Conservation (phyloP, 2,329 filamentous ascomycete genomes). For the Rachicladosporium sp. region DNA sequence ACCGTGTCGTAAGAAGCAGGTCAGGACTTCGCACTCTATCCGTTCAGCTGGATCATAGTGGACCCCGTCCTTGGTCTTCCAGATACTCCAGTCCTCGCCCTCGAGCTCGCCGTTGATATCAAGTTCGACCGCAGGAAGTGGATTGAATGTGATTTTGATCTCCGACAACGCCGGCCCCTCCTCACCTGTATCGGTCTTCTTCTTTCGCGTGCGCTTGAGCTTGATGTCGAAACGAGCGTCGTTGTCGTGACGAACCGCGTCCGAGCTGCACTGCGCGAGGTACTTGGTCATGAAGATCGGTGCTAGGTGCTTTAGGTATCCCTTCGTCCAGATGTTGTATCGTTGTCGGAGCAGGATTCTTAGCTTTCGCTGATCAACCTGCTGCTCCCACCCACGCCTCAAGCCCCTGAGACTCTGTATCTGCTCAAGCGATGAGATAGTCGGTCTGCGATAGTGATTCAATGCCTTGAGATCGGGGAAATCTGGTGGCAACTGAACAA, state of each 20-base stretch:
- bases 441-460: slow-evolving; percentile 27
- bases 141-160: slow-evolving; percentile 26
- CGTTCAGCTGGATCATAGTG: slow-evolving; percentile 22
- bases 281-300: slow-evolving; percentile 24
- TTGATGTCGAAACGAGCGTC: slow-evolving; percentile 18
- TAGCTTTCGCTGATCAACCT: slow-evolving; percentile 24
- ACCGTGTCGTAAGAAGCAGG: slow-evolving; percentile 21
- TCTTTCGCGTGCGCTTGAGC: slow-evolving; percentile 18
- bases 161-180: slow-evolving; percentile 10
- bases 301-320: slow-evolving; percentile 27
- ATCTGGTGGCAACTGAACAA: slow-evolving; percentile 11
- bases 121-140: slow-evolving; percentile 20
- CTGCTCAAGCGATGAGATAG: slow-evolving; percentile 21
- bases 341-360: slow-evolving; percentile 21
- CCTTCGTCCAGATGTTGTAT: slow-evolving; percentile 28
- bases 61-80: slow-evolving; percentile 19
- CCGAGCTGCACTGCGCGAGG: slow-evolving; percentile 10
- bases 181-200: slow-evolving; percentile 12
- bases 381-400: slow-evolving; percentile 17
- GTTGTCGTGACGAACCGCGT: slow-evolving; percentile 10
- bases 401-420: slow-evolving; percentile 20
- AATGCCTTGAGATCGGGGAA: slow-evolving; percentile 20
- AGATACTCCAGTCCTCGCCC: slow-evolving; percentile 18
- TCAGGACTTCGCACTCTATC: slow-evolving; percentile 26
- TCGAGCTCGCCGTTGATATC: slow-evolving; percentile 11